phyloP scores from a whole-genome alignment of 805 yeast species.

The Metschnikowia picachoensis region DNA sequence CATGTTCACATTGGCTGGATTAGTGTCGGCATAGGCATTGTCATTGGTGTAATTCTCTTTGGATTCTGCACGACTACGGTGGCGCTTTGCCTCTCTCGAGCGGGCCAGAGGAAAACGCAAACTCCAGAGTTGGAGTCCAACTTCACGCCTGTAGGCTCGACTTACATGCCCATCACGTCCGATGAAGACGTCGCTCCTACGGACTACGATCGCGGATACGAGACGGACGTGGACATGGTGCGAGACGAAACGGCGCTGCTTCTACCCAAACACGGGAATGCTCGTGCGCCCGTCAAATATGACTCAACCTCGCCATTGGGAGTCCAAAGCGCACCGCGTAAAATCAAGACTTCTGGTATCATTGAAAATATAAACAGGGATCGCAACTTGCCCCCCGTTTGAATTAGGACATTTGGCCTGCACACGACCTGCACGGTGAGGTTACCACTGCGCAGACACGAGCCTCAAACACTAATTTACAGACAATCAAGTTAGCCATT shows the following conservation, averaged over 20 bases:
- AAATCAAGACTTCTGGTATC: conserved; percentile 21
- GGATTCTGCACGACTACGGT: conserved; percentile 21
- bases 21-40: conserved; percentile 64
- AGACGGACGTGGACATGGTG: conserved; percentile 39
- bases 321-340: conserved; percentile 23
- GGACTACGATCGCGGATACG: conserved; percentile 37
- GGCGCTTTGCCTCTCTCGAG: conserved; percentile 14
- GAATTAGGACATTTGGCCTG: neutral
- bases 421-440: neutral
- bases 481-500: no score
- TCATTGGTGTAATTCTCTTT: conserved; percentile 52
- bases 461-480: no score
- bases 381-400: conserved; percentile 19
- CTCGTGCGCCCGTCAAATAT: conserved; percentile 1
- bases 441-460: no score
- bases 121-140: conserved; percentile 3
- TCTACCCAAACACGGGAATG: conserved; percentile 22
- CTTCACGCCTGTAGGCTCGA: conserved; percentile 21
- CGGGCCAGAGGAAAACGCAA: conserved; percentile 2
- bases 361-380: conserved; percentile 21
- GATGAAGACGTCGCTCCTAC: conserved; percentile 23
- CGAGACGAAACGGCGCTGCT: conserved; percentile 30
- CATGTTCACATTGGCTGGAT: conserved; percentile 63
- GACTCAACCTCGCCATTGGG: conserved; percentile 14
- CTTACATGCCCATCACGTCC: conserved; percentile 36